Base-by-base conservation (phyloP, 2,329 filamentous ascomycete genomes). In the Exophiala dermatitidis region DNA sequence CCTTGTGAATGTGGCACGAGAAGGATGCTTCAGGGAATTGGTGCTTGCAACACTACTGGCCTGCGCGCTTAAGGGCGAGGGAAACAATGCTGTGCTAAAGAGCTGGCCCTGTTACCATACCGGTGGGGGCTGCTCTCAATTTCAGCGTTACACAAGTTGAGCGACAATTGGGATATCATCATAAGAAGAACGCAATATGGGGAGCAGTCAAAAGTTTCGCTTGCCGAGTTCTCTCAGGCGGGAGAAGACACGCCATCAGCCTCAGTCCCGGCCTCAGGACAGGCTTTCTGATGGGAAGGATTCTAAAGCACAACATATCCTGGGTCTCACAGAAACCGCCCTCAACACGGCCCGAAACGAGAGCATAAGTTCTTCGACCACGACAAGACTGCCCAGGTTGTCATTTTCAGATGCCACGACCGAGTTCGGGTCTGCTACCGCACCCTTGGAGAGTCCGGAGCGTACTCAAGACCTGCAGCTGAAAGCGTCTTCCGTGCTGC, bases 381-480 rank as follows among this genome's bases (percentile, higher is more conserved):
- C 61, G 6, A 54, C 43, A 3, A 58, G 49, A 41, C 33, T 58
- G 12, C 58, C 54, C 8, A 51, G 52, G 36, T 38, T 57, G 10
- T 53, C 60, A n/a, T 57, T 62, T 37, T 62, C 60, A 9, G 59
- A 61, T 50, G 55, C 60, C 34, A 61, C 58, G n/a, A 63, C 61
- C 30, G 59, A 58, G 44, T 43, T 59, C n/a, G 56, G 55, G n/a
- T 57, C 57, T 45, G 51, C 53, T 30, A 38, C 41, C 29, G 46
- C 54, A 12, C 37, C 57, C 3, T 43, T 50, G 19, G 57, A 58
- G 29, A 50, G 31, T 5, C 43, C 37, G 5, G 51, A 54, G 9
- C 42, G 47, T 9, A 12, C 29, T 29, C 40, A 37, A 34, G 47
- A 53, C 10, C 50, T 53, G 19, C 34, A 56, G n/a, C 33, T 56